Base-by-base conservation (phyloP, 331 rosid genomes). In the Telfairia occidentalis region DNA sequence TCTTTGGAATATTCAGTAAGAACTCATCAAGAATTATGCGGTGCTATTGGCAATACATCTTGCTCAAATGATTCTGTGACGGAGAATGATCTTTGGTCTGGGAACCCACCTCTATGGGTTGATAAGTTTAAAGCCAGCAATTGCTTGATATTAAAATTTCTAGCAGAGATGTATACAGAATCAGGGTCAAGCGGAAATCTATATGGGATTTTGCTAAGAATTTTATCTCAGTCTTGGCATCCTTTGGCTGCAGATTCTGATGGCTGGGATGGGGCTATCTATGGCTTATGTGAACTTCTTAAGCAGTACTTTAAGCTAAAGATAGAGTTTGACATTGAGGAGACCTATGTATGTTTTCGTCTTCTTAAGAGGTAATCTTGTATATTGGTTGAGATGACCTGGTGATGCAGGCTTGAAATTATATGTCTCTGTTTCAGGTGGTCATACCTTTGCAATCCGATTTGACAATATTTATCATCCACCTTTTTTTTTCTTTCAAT, bases 101-200 rank as follows among this genome's bases (percentile, higher is more conserved):
- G 97, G 74, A 85, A 63, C 82, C 97, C 96, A 81, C 96, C 96
- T 8, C 67, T 70, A 70, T 94, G 97, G 98, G 92, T 91, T 83
- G 80, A 83, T 72, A 86, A 81, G 84, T 90, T 94, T 80, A 85
- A 86, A 80, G 81, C 40, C 73, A 81, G 90, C 84, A 84, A 80
- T 65, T 90, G 84, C 81, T 59, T 82, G 81, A 72, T 85, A 75
- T 84, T 94, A 72, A 83, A 86, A 40, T 76, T 78, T 74, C 78
- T 94, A 61, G 86, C 96, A 8, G 86, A 87, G 78, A 70, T 88
- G 54, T 89, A 84, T 83, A 69, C 57, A 59, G 89, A 74, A 72
- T 85, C 83, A 18, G 90, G 90, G 72, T 83, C 77, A 73, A 43
- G 57, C 10, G 75, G 81, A 78, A 77, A 79, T 69, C 82, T 91